These are phyloP conservation scores for Xanthoconium stramineum DNA, from an alignment of 768 basidiomycete genomes.

Conservation along the genomic window DNA sequence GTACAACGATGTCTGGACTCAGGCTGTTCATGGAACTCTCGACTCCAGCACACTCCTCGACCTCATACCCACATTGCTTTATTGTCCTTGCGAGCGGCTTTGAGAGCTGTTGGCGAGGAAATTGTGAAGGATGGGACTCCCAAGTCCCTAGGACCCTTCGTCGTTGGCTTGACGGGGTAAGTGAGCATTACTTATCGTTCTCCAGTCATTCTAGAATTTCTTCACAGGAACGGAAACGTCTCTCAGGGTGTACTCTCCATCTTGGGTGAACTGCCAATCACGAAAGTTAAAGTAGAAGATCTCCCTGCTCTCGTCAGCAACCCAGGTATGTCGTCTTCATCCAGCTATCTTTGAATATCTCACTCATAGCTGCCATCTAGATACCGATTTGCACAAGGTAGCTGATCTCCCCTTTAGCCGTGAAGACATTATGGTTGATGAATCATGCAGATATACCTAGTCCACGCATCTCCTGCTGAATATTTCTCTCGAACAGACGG, in stretches of 20 bases:
- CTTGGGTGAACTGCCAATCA: conserved; percentile 65
- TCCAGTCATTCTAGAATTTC: not conserved
- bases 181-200: conserved; percentile 8
- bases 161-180: conserved; percentile 83
- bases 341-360: not conserved
- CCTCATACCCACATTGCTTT: conserved; percentile 72
- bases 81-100: conserved; percentile 44
- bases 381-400: conserved; percentile 58
- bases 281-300: conserved; percentile 52
- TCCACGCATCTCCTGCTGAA: conserved; percentile 64
- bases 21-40: not conserved
- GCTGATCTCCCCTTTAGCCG: not conserved
- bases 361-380: conserved; percentile 29
- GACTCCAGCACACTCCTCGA: conserved; percentile 60
- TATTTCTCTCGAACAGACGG: conserved; percentile 67
- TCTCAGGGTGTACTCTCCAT: conserved; percentile 74
- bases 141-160: conserved; percentile 65
- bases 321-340: conserved; percentile 38
- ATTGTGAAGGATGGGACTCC: conserved; percentile 61
- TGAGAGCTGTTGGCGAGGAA: conserved; percentile 54
- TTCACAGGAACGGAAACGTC: conserved; percentile 72
- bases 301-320: conserved; percentile 54
- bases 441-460: conserved; percentile 61
- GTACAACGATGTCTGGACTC: conserved; percentile 20
- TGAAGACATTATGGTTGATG: not conserved